phyloP scores from a whole-genome alignment of 768 basidiomycete genomes.

The Boletus rufocinnamomeus region DNA sequence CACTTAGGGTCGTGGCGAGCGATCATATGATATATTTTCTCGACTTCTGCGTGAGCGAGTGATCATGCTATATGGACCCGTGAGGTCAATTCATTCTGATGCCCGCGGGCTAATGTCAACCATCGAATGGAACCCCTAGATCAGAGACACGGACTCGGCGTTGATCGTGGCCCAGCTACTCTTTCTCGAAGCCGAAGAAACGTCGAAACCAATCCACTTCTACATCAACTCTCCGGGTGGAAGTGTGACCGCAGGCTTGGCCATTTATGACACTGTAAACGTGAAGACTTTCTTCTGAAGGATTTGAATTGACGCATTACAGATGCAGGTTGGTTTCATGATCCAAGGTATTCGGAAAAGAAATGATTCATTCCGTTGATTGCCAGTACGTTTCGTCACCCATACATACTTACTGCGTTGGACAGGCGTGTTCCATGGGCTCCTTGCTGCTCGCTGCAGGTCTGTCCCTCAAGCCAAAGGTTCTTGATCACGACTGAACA shows the following conservation, averaged over 20 bases:
- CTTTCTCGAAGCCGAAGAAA: slow-evolving; percentile 95
- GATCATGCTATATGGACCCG: slow-evolving; percentile 93
- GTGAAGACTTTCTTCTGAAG: slow-evolving; percentile 5
- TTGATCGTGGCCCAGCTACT: slow-evolving; percentile 89
- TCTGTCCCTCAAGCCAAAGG: slow-evolving; percentile 21
- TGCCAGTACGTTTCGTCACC: slow-evolving; percentile 86
- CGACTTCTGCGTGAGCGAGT: slow-evolving; percentile 90
- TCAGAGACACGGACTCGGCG: slow-evolving; percentile 87
- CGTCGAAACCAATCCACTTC: slow-evolving; percentile 90
- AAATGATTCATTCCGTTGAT: slow-evolving; percentile 30
- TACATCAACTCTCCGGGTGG: slow-evolving; percentile 98
- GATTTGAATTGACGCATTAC: slow-evolving; percentile 24
- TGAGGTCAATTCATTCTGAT: slow-evolving; percentile 41
- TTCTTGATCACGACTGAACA: slow-evolving; percentile 19
- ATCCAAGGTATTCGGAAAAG: slow-evolving; percentile 3
- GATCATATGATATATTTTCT: slow-evolving; percentile 96
- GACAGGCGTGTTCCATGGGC: slow-evolving; percentile 96
- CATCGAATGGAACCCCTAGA: slow-evolving; percentile 47
- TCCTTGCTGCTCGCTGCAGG: slow-evolving; percentile 89
- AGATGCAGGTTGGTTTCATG: slow-evolving; percentile 67
- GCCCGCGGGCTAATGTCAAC: slow-evolving; percentile 13
- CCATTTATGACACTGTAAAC: slow-evolving; percentile 95
- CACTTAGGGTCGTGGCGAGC: slow-evolving; percentile 75
- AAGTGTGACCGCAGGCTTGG: slow-evolving; percentile 92
- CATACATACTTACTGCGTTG: slow-evolving; percentile 95